phyloP scores from a whole-genome alignment of 768 basidiomycete genomes.

The Trametes cingulata region DNA sequence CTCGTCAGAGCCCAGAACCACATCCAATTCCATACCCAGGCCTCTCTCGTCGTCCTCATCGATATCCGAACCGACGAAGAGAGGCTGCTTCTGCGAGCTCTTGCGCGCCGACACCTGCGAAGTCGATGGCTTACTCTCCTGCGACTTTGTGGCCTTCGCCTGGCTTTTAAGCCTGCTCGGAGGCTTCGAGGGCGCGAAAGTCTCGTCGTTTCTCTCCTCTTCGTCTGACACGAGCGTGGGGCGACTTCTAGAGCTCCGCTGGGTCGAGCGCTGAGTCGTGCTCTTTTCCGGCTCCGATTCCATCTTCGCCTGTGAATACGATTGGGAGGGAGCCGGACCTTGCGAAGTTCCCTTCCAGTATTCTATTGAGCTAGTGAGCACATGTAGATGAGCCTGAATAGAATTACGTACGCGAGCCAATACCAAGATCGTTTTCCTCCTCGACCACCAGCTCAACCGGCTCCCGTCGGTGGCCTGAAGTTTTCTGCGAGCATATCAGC shows the following conservation, averaged over 20 bases:
- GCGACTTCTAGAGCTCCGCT: constrained; percentile 13
- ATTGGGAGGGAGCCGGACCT: constrained; percentile 4
- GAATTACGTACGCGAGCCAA: constrained; percentile 47
- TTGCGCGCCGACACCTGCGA: constrained; percentile 10
- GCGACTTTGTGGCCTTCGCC: neutral
- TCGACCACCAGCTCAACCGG: constrained; percentile 54
- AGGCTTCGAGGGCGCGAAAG: constrained; percentile 20
- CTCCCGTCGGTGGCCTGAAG: constrained; percentile 27
- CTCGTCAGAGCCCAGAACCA: constrained; percentile 9
- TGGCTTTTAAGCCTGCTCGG: constrained; percentile 2
- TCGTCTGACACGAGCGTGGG: constrained; percentile 34
- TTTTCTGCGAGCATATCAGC: constrained; percentile 38
- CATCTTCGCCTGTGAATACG: constrained; percentile 10
- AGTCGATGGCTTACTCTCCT: neutral
- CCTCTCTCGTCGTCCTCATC: constrained; percentile 37
- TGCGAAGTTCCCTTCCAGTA: constrained; percentile 54
- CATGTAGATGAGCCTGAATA: neutral
- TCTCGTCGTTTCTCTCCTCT: constrained; percentile 46
- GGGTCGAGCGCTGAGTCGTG: constrained; percentile 6
- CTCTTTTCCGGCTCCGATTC: constrained; percentile 24
- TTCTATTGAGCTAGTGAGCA: constrained; percentile 36
- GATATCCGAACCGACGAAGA: constrained; percentile 54
- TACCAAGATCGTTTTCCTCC: constrained; percentile 55
- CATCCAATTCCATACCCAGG: constrained; percentile 42
- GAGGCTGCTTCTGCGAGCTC: constrained; percentile 38